Conservation (phyloP, 176 grass and related monocot species). For the Musa itinerans region DNA sequence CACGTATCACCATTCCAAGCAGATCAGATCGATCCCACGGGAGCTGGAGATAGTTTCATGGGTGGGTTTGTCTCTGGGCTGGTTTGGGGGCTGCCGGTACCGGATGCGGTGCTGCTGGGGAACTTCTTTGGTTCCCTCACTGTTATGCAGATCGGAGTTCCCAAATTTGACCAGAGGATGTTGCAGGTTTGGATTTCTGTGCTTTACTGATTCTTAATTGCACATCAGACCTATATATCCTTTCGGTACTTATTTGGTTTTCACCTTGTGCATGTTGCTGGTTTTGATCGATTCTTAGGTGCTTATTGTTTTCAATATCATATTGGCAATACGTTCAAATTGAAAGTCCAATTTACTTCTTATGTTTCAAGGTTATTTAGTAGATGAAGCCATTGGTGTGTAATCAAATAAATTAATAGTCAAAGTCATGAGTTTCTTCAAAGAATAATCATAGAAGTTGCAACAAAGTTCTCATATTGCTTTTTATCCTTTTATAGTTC, state of each 20-base stretch:
- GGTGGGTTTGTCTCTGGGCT: constrained; percentile 62
- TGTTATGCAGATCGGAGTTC: constrained; percentile 64
- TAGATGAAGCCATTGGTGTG: no score
- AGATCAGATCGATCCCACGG: constrained; percentile 82
- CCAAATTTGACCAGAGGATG: constrained; percentile 63
- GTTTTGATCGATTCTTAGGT: neutral
- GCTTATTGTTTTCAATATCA: neutral
- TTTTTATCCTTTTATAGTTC: no score
- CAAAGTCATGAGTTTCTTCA: no score
- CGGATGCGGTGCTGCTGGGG: constrained; percentile 67
- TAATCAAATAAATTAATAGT: no score
- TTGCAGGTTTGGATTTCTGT: constrained; percentile 49
- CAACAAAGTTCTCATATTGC: no score
- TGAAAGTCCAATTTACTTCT: no score
- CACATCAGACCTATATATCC: no score
- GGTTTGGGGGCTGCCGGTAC: constrained; percentile 64
- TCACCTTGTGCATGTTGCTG: neutral
- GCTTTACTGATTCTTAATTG: neutral
- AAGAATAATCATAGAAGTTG: no score
- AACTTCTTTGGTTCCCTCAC: constrained; percentile 79
- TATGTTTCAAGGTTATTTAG: no score
- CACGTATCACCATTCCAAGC: constrained; percentile 50
- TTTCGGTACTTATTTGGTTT: neutral
- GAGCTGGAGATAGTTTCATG: constrained; percentile 87
- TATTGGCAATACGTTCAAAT: neutral